Base-by-base conservation (phyloP, 108 stramenopile genomes). In the Parmales sp. region DNA sequence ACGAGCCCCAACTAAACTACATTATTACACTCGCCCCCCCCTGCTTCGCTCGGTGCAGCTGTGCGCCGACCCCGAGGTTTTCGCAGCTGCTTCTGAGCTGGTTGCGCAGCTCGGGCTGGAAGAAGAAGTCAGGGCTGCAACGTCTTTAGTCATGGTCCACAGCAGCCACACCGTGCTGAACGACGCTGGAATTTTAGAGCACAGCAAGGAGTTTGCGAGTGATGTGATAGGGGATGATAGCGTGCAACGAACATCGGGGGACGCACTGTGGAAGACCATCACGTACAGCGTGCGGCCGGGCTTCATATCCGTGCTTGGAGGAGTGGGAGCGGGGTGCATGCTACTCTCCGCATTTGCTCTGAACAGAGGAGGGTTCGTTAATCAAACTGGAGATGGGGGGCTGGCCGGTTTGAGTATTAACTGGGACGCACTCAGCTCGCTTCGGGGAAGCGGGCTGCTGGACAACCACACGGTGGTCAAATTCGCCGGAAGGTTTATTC, bases 271-370 rank as follows among this genome's bases (percentile, higher is more conserved):
- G 54, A 60, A 60, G 13, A 60, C 54, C 5, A 60, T 60, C 3
- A 60, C 54, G 8, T 60, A 60, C 26, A 60, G 54, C 26, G 54
- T 60, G 29, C 29, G 54, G 31, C 54, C 54, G 54, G 54, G 54
- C 31, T 34, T 60, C 26, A 34, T 34, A 1, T 34, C 31, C 26
- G 29, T 60, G 8, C 20, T 60, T 28, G 54, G 8, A 34, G 20
- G 54, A 1, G 54, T 60, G 26, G 54, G 54, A 34, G 54, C 36
- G 9, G 54, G 29, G 54, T 60, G n/a, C n/a, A n/a, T n/a, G n/a
- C n/a, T n/a, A n/a, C n/a, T n/a, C n/a, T n/a, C n/a, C n/a, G n/a
- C n/a, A n/a, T n/a, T n/a, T n/a, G n/a, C n/a, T n/a, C n/a, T n/a
- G n/a, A n/a, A n/a, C n/a, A n/a, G n/a, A n/a, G n/a, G n/a, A n/a